phyloP scores from a whole-genome alignment of 169 alveolate species.

The Eimeria praecox region DNA sequence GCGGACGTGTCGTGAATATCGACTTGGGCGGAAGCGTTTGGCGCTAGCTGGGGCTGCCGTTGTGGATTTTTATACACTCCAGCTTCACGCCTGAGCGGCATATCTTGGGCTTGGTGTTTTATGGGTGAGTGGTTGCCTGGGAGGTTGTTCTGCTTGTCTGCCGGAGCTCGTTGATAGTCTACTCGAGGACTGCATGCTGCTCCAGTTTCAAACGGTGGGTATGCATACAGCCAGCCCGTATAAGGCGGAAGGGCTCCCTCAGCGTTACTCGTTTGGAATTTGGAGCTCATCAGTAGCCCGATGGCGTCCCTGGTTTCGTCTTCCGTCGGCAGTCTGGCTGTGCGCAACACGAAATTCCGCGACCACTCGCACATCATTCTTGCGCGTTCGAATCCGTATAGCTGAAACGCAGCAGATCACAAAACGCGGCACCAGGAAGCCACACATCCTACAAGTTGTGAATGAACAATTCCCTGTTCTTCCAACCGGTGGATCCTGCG shows the following conservation, averaged over 20 bases:
- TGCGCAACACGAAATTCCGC: constrained; percentile 49
- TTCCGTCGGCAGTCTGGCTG: constrained; percentile 72
- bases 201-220: background rate
- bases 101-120: background rate
- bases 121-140: background rate
- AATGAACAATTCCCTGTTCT: background rate
- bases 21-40: background rate
- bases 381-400: constrained; percentile 69
- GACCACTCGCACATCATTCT: constrained; percentile 79
- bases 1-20: background rate
- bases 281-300: background rate
- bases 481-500: background rate
- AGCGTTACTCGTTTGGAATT: background rate
- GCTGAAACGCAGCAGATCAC: constrained; percentile 49
- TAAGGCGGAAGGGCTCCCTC: background rate
- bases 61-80: background rate
- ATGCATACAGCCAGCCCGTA: background rate
- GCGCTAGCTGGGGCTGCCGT: background rate
- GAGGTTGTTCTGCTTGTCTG: background rate
- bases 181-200: background rate
- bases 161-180: background rate
- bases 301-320: constrained; percentile 59
- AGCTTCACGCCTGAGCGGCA: background rate
- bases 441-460: background rate
- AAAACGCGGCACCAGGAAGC: background rate